A percentile compares a stretch with the other conserved stretches of the same genome.
These are phyloP conservation scores for Podila epicladia DNA, from an alignment of 192 early-diverging fungal genomes.

Conservation along the genomic window DNA sequence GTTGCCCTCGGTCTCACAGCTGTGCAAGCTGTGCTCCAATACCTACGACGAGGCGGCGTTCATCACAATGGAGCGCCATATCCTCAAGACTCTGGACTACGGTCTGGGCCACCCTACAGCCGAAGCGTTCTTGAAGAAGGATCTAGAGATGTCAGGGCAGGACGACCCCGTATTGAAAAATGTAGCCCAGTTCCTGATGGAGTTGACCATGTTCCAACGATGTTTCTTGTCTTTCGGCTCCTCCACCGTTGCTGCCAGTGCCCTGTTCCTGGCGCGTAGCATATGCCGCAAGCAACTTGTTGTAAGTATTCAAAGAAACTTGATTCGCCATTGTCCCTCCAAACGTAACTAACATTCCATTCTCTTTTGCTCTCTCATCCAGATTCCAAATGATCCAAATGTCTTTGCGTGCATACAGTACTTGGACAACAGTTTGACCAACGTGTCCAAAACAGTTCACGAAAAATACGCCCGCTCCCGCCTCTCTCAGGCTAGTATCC, in stretches of 20 bases:
- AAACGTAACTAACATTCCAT: background rate
- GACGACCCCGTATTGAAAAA: constrained; percentile 19
- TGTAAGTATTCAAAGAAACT: constrained; percentile 8
- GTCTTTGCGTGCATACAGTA: constrained; percentile 37
- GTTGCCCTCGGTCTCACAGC: constrained; percentile 45
- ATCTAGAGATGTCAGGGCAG: constrained; percentile 39
- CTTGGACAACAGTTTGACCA: constrained; percentile 45
- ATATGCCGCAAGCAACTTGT: constrained; percentile 38
- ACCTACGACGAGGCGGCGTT: constrained; percentile 51
- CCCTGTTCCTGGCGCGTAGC: constrained; percentile 47
- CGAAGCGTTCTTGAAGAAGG: constrained; percentile 52
- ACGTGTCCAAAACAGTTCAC: constrained; percentile 49
- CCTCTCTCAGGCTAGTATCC: constrained; percentile 51
- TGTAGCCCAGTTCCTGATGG: constrained; percentile 54
- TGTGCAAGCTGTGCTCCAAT: constrained; percentile 49
- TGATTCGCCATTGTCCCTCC: no score
- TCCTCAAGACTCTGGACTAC: constrained; percentile 52
- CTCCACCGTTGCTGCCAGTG: constrained; percentile 50
- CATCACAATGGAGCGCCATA: constrained; percentile 54
- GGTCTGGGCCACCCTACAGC: constrained; percentile 49
- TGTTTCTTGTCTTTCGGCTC: constrained; percentile 53
- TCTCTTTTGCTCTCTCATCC: background rate
- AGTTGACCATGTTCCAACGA: constrained; percentile 49
- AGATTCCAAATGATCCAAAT: constrained; percentile 43
- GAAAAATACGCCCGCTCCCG: constrained; percentile 47